Percentiles rank a stretch among this genome's conserved stretches.
Evolutionary conservation across 352 stramenopile species (phyloP).

Genomic region (Phytophthora palmivora): DNA sequence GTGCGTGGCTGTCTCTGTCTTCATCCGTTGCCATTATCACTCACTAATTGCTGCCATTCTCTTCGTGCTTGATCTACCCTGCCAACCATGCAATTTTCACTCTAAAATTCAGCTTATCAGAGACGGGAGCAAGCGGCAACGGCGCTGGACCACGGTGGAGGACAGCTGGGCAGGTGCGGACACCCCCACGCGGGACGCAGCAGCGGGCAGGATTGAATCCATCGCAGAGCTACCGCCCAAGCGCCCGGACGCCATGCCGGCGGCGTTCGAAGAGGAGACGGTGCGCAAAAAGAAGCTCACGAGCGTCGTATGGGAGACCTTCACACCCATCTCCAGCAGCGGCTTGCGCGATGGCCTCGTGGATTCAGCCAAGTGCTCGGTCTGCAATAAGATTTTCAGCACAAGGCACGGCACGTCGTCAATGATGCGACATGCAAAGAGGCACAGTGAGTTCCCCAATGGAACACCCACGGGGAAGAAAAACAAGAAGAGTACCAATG

Average conservation of each 20-base stretch:
- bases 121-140: constrained; percentile 31
- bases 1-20: constrained; percentile 29
- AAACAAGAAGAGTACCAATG: constrained; percentile 53
- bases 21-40: background rate
- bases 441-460: constrained; percentile 75
- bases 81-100: constrained; percentile 14
- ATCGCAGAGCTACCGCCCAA: constrained; percentile 56
- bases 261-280: constrained; percentile 61
- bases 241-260: constrained; percentile 53
- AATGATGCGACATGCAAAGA: constrained; percentile 87
- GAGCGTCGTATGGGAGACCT: constrained; percentile 85
- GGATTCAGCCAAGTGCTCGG: constrained; percentile 77
- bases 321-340: constrained; percentile 73
- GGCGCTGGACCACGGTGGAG: constrained; percentile 30
- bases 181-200: constrained; percentile 22
- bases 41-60: constrained; percentile 22
- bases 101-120: constrained; percentile 22
- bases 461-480: constrained; percentile 56
- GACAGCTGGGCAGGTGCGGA: constrained; percentile 28
- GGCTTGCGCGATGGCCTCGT: constrained; percentile 71
- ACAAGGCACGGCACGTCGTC: constrained; percentile 82
- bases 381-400: constrained; percentile 82
- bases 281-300: constrained; percentile 86
- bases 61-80: constrained; percentile 13
- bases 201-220: constrained; percentile 45